Conservation (phyloP, 306 rosid species). For the Ormosia semicastrata region DNA sequence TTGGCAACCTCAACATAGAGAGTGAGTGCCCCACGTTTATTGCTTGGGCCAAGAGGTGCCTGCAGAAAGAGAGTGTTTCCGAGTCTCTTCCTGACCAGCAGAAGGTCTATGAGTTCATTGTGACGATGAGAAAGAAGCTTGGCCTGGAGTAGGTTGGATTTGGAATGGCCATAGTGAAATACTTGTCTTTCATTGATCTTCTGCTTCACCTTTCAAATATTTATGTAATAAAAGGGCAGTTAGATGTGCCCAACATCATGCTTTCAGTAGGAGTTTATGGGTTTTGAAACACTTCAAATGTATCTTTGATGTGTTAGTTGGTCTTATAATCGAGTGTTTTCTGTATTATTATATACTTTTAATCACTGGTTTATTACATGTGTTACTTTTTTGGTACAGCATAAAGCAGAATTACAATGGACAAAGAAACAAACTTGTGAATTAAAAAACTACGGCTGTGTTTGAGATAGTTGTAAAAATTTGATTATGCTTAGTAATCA, state of each 20-base stretch:
- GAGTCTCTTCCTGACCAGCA: conserved; percentile 30
- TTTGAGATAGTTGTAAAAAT: no score
- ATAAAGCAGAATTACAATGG: not conserved
- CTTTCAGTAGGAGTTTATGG: not conserved
- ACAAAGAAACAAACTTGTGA: not conserved
- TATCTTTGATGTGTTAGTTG: not conserved
- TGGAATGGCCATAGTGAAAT: not conserved
- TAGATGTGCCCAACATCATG: conserved; percentile 2
- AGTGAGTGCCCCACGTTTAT: conserved; percentile 36
- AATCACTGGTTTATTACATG: not conserved
- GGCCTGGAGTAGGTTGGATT: not conserved
- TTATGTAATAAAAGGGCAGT: conserved; percentile 13
- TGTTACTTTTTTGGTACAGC: not conserved
- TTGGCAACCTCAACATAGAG: conserved; percentile 22
- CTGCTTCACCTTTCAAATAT: not conserved
- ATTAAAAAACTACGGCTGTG: no score
- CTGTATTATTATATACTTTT: no score
- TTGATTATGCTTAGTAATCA: no score
- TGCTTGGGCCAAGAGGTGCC: conserved; percentile 42
- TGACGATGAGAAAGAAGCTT: not conserved
- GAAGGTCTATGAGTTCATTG: conserved; percentile 14
- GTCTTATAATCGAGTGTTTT: not conserved
- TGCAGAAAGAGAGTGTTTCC: conserved; percentile 26
- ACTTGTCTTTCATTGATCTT: not conserved
- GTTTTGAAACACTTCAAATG: not conserved